These are phyloP conservation scores for Amanita muscaria DNA, from an alignment of 768 basidiomycete species.

Conservation along the genomic window DNA sequence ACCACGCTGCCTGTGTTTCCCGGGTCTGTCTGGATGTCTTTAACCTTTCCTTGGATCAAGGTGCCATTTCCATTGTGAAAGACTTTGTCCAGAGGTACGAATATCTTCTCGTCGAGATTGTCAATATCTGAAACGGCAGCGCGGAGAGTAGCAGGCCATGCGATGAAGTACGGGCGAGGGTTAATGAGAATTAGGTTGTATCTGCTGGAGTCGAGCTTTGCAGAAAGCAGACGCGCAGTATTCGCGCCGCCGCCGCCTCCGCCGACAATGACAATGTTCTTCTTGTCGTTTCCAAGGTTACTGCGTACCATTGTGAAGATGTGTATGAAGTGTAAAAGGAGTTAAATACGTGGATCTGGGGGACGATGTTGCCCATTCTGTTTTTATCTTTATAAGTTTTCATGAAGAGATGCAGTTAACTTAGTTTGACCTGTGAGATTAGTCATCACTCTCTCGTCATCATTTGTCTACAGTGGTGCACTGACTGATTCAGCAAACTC, in stretches of 20 bases:
- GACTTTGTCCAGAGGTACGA: conserved; percentile 40
- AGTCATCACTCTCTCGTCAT: too few species aligned
- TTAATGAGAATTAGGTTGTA: conserved; percentile 45
- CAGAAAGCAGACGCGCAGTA: conserved; percentile 33
- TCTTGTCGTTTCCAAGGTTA: conserved; percentile 14
- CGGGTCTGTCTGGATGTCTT: conserved; percentile 18
- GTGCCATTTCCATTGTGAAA: conserved; percentile 34
- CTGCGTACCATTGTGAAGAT: conserved; percentile 2
- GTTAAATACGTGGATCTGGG: too few species aligned
- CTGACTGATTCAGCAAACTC: too few species aligned
- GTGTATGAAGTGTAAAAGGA: too few species aligned
- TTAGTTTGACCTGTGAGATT: too few species aligned
- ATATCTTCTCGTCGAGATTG: conserved; percentile 20
- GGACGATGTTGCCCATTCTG: too few species aligned
- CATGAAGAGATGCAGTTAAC: too few species aligned
- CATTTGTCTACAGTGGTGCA: too few species aligned
- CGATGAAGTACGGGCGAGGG: conserved; percentile 36
- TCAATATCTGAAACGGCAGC: conserved; percentile 34
- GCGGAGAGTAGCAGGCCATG: conserved; percentile 40
- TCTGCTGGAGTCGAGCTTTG: conserved; percentile 33
- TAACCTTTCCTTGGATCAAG: conserved; percentile 28
- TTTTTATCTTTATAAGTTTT: too few species aligned
- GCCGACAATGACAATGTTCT: conserved; percentile 41
- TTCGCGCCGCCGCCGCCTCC: conserved; percentile 40
- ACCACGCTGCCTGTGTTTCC: conserved; percentile 32